phyloP scores from a whole-genome alignment of 768 basidiomycete species.

The Termitomyces sp. region DNA sequence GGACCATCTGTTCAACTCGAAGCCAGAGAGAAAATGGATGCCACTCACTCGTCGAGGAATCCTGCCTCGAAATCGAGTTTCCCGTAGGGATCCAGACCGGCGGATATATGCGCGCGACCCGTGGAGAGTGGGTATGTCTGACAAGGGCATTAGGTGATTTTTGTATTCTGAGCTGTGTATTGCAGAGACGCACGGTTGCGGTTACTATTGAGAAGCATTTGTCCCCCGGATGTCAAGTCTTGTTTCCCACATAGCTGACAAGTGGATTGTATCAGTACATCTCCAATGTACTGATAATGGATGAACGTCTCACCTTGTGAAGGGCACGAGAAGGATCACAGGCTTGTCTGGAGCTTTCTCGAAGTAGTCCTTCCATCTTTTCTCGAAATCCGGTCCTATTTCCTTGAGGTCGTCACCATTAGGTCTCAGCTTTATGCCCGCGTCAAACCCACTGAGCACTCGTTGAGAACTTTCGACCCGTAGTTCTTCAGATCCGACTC shows the following conservation, averaged over 20 bases:
- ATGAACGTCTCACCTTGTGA: slow-evolving; percentile 30
- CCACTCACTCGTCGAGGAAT: slow-evolving; percentile 36
- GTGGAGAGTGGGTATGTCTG: slow-evolving; percentile 42
- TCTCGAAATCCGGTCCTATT: slow-evolving; percentile 41
- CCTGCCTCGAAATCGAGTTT: slow-evolving; percentile 38
- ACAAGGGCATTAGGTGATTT: neutral
- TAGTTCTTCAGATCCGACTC: neutral
- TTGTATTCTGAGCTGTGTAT: slow-evolving; percentile 6
- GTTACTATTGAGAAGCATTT: slow-evolving; percentile 21
- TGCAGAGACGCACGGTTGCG: slow-evolving; percentile 16
- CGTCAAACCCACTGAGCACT: slow-evolving; percentile 39
- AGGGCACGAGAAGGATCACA: slow-evolving; percentile 33
- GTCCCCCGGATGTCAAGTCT: slow-evolving; percentile 7
- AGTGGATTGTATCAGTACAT: neutral
- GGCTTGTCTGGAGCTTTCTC: slow-evolving; percentile 52
- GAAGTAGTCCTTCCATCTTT: slow-evolving; percentile 46
- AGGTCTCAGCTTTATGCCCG: neutral
- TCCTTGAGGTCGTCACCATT: slow-evolving; percentile 39
- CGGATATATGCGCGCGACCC: slow-evolving; percentile 44
- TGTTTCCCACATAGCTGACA: slow-evolving; percentile 11
- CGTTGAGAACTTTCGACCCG: neutral
- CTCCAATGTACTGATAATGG: too few relatives aligned
- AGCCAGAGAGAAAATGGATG: neutral
- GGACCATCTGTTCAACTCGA: neutral
- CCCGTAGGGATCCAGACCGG: slow-evolving; percentile 33